phyloP scores from a whole-genome alignment of 2,329 filamentous ascomycete species.

The Teratosphaeria pseudoeucalypti region DNA sequence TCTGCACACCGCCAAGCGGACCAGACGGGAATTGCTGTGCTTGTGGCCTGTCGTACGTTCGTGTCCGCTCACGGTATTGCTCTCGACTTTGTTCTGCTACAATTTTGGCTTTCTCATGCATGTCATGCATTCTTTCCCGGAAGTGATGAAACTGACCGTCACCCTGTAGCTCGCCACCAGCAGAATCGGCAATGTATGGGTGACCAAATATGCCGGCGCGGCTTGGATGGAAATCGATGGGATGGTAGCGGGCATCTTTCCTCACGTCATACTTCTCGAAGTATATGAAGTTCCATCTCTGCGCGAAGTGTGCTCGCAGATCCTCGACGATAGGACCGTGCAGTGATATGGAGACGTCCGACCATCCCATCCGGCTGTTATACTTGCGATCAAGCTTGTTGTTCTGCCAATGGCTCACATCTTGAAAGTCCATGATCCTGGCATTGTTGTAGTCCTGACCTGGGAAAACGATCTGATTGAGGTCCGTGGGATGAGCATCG shows the following conservation, averaged over 20 bases:
- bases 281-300: conserved; percentile 89
- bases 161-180: conserved; percentile 14
- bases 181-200: conserved; percentile 17
- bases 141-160: conserved; percentile 23
- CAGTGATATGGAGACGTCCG: conserved; percentile 70
- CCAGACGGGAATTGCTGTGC: conserved; percentile 19
- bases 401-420: conserved; percentile 70
- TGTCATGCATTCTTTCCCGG: conserved; percentile 20
- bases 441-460: conserved; percentile 94
- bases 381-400: conserved; percentile 68
- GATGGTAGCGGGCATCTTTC: conserved; percentile 34
- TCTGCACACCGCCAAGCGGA: conserved; percentile 60
- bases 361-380: conserved; percentile 85
- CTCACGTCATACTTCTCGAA: conserved; percentile 64
- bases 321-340: conserved; percentile 65
- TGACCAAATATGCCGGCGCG: conserved; percentile 26
- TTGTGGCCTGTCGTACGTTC: conserved; percentile 2
- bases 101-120: conserved; percentile 16
- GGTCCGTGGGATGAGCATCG: conserved; percentile 68
- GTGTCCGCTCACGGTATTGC: conserved; percentile 11
- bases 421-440: conserved; percentile 66
- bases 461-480: conserved; percentile 69
- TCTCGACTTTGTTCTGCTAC: conserved; percentile 16
- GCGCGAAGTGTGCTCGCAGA: conserved; percentile 66
- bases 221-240: conserved; percentile 26